Evolutionary conservation across 805 yeast species (phyloP).

Genomic region (Starmerella potacharoeniae): DNA sequence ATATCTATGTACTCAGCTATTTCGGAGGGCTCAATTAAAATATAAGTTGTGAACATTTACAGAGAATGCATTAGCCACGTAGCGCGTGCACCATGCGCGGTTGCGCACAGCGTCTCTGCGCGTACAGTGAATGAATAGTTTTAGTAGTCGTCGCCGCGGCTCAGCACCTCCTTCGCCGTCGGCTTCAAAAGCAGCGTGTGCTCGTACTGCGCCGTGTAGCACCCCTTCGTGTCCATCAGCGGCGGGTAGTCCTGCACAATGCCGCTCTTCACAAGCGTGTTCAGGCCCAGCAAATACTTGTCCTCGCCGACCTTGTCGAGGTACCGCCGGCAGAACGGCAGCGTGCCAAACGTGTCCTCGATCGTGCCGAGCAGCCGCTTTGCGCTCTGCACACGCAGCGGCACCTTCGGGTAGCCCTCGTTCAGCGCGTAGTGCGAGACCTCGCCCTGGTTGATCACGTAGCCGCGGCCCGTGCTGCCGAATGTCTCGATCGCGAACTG

Average conservation of each 20-base stretch:
- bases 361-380: conserved; percentile 57
- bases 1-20: too few relatives aligned
- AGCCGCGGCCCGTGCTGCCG: conserved; percentile 93
- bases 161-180: conserved; percentile 83
- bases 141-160: conserved; percentile 71
- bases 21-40: too few relatives aligned
- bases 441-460: conserved; percentile 77
- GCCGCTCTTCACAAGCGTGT: conserved; percentile 73
- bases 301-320: conserved; percentile 86
- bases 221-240: conserved; percentile 66
- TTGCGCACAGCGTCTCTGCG: not conserved
- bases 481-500: conserved; percentile 96
- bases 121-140: not conserved
- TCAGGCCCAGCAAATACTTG: conserved; percentile 77
- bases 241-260: conserved; percentile 94
- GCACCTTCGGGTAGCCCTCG: conserved; percentile 37
- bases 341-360: conserved; percentile 75
- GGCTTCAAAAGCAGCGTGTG: conserved; percentile 89
- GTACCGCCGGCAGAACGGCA: conserved; percentile 94
- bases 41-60: not conserved
- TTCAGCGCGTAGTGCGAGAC: conserved; percentile 82
- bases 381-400: conserved; percentile 53
- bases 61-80: not conserved
- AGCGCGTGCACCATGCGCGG: too few relatives aligned
- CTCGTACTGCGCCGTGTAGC: conserved; percentile 92